These are phyloP conservation scores for Hemisphaericaspora xylanilytica DNA, from an alignment of 1,139 yeast genomes.

Conservation along the genomic window DNA sequence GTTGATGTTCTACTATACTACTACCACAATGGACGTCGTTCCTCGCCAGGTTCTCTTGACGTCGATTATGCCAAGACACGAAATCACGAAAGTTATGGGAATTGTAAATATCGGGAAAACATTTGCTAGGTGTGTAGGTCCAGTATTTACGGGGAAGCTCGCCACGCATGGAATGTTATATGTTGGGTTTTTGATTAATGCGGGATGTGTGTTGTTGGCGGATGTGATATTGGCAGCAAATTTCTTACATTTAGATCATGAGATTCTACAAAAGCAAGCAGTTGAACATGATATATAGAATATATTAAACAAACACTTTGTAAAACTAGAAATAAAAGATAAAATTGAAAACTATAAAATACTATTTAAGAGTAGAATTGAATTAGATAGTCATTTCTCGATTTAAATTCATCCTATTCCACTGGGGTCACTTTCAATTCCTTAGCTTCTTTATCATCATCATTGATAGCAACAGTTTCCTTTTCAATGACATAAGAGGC, in stretches of 20 bases:
- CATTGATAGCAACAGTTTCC: neutral
- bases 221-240: slow-evolving; percentile 41
- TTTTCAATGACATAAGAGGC: slow-evolving; percentile 7
- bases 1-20: slow-evolving; percentile 48
- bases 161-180: slow-evolving; percentile 53
- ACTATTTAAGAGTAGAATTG: slow-evolving; percentile 1
- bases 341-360: neutral
- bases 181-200: slow-evolving; percentile 63
- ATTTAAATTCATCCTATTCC: neutral
- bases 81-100: slow-evolving; percentile 78
- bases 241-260: slow-evolving; percentile 40
- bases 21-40: slow-evolving; percentile 85
- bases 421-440: too few relatives aligned
- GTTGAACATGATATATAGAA: slow-evolving; percentile 11
- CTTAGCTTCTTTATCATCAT: neutral
- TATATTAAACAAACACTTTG: neutral
- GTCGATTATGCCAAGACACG: slow-evolving; percentile 58
- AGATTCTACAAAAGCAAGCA: slow-evolving; percentile 29
- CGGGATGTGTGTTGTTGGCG: slow-evolving; percentile 48
- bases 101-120: slow-evolving; percentile 84
- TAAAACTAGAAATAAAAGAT: neutral
- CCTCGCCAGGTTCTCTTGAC: slow-evolving; percentile 82
- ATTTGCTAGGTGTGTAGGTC: slow-evolving; percentile 79
- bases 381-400: too few relatives aligned
- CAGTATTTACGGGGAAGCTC: slow-evolving; percentile 70